A percentile compares a stretch with the other conserved stretches of the same genome.
These are phyloP conservation scores for Neurospora sp. DNA, from an alignment of 495 filamentous ascomycete species.

Conservation along the genomic window DNA sequence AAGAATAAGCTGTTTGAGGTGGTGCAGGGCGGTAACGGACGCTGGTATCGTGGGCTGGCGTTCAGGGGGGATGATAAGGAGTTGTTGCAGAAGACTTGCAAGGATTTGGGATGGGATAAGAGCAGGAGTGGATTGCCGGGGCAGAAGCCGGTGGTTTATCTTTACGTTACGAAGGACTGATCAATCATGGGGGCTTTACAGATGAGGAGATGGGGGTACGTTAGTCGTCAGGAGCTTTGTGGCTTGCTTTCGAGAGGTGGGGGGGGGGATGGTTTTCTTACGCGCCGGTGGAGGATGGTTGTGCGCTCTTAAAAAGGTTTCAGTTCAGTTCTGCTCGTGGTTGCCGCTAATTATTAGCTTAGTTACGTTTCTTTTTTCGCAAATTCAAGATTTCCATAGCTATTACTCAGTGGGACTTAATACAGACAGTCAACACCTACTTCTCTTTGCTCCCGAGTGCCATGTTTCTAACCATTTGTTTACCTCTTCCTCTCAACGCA, in stretches of 20 bases:
- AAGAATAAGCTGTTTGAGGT: slow-evolving; percentile 37
- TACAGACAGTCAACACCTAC: neutral
- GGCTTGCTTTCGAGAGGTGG: too few species aligned
- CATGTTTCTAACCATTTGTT: neutral
- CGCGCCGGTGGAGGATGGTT: neutral
- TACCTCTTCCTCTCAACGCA: neutral
- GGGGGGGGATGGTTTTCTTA: neutral
- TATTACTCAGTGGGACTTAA: neutral
- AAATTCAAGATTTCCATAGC: neutral
- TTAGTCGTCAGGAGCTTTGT: neutral
- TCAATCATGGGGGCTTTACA: too few species aligned
- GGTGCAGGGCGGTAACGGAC: slow-evolving; percentile 24
- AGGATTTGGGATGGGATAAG: slow-evolving; percentile 28
- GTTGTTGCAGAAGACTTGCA: slow-evolving; percentile 19
- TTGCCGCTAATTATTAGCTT: neutral
- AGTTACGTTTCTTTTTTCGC: neutral
- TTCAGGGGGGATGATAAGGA: slow-evolving; percentile 19
- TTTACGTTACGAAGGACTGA: slow-evolving; percentile 32
- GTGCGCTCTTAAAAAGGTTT: neutral
- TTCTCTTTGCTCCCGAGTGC: neutral
- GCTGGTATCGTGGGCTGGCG: slow-evolving; percentile 27
- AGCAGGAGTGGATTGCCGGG: slow-evolving; percentile 22
- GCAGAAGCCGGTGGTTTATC: slow-evolving; percentile 29
- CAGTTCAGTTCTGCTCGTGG: neutral
- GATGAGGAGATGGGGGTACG: neutral